Base-by-base conservation (phyloP, 805 yeast species). In the Kluyveromyces wickerhamii region DNA sequence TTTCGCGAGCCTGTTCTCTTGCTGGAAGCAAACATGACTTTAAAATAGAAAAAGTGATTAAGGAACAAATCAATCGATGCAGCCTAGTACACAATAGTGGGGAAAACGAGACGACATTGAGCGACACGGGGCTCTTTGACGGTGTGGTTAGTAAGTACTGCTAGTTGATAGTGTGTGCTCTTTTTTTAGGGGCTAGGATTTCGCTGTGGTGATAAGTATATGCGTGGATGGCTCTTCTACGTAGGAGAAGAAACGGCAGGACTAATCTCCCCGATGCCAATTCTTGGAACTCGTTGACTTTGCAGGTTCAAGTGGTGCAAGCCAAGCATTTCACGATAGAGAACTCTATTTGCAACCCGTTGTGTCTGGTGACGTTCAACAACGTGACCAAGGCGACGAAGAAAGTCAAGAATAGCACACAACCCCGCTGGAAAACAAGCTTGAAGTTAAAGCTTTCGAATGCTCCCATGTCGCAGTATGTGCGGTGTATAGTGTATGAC, bases 401-500 rank as follows among this genome's bases (percentile, higher is more conserved):
- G 11, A 51, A 43, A 29, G 35, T 47, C 34, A 48, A 42, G 29
- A 43, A 47, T 25, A 43, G 51, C 3, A 39, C 35, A 23, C 41
- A 48, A 10, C 43, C 43, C 4, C 38, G 35, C 19, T 55, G 59
- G 57, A 43, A 52, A 24, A 52, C 54, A 30, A 36, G 37, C 2
- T 31, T 57, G 19, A 52, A 51, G 35, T 31, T 57, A 27, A 50
- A 45, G 29, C 35, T 57, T 20, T 58, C 62, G 2, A 37, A 25
- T 24, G 32, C 41, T 25, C 55, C 59, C 7, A 40, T 36, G 4
- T 50, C 55, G 7, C 52, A 55, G 35, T 37, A 51, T 42, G 23
- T 57, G 17, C 36, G 60, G 27, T 31, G 54, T 19, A 47, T 55
- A 4, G 41, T 57, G 7, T 57, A 52, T 36, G 62, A 57, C 39